A percentile compares a stretch with the other conserved stretches of the same genome.
These are phyloP conservation scores for Termitomyces sp. DNA, from an alignment of 768 basidiomycete species.

Conservation along the genomic window DNA sequence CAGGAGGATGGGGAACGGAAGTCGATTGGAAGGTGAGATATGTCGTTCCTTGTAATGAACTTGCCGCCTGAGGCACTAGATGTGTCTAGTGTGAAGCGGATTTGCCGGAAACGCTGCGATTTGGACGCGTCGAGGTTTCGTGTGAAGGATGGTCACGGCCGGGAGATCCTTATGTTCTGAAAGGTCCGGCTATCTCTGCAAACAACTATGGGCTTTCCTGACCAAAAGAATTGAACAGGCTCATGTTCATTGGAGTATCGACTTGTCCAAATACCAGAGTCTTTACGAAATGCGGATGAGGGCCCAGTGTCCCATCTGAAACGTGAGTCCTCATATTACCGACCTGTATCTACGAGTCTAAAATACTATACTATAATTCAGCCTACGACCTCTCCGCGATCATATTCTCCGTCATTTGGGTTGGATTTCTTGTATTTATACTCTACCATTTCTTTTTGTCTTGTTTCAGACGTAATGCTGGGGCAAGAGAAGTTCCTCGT, in stretches of 20 bases:
- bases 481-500: constrained; percentile 25
- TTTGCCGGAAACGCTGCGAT: constrained; percentile 73
- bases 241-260: constrained; percentile 87
- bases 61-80: not conserved
- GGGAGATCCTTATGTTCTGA: constrained; percentile 80
- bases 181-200: constrained; percentile 44
- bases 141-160: constrained; percentile 89
- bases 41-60: not conserved
- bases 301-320: constrained; percentile 21
- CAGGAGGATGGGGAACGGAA: constrained; percentile 68
- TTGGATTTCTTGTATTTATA: constrained; percentile 44
- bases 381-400: constrained; percentile 42
- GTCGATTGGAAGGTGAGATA: constrained; percentile 86
- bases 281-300: constrained; percentile 29
- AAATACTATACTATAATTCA: constrained; percentile 16
- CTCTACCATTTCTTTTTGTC: constrained; percentile 55
- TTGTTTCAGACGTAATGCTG: constrained; percentile 34
- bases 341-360: not conserved
- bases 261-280: constrained; percentile 62
- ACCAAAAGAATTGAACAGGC: constrained; percentile 33
- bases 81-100: constrained; percentile 77
- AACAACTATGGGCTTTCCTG: not conserved
- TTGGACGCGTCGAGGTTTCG: constrained; percentile 79
- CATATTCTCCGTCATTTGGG: constrained; percentile 55
- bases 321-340: constrained; percentile 18